phyloP scores from a whole-genome alignment of 2,329 filamentous ascomycete genomes.

The Tolypocladium endophyticum region DNA sequence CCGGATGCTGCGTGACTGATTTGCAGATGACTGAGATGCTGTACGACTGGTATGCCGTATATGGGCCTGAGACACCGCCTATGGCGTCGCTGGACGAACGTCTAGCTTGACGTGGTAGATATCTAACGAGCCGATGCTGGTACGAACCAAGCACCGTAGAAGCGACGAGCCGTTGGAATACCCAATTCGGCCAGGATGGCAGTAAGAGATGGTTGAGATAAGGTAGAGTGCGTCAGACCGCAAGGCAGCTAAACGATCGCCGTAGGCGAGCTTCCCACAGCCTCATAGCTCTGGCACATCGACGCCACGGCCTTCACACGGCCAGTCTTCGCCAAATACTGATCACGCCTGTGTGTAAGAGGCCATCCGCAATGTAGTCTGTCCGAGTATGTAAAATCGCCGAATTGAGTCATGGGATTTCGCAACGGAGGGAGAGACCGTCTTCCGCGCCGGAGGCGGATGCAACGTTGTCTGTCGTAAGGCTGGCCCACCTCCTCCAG shows the following conservation, averaged over 20 bases:
- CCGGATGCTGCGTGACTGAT: not conserved
- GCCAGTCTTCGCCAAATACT: not conserved
- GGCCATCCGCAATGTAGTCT: not conserved
- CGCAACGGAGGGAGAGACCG: not conserved
- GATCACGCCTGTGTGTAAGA: not conserved
- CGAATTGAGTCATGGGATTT: not conserved
- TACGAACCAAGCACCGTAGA: not conserved
- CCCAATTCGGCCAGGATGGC: not conserved
- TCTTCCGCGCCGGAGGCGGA: not conserved
- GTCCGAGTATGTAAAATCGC: not conserved
- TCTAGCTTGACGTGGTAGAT: not conserved
- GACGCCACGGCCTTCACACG: not conserved
- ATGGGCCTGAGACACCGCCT: not conserved
- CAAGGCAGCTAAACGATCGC: not conserved
- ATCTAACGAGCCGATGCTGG: not conserved
- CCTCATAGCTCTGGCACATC: not conserved
- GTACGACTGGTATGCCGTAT: not conserved
- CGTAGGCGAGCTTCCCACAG: too few relatives aligned
- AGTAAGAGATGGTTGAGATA: not conserved
- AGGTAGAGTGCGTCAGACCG: not conserved
- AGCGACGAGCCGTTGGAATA: not conserved
- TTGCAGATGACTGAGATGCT: too few relatives aligned
- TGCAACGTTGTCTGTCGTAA: constrained; percentile 7
- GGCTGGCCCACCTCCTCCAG: not conserved
- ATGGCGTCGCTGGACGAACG: not conserved